Percentiles rank a stretch among this genome's conserved stretches.
phyloP scores from a whole-genome alignment of 2,329 filamentous ascomycete species.

The Botrytis aclada region DNA sequence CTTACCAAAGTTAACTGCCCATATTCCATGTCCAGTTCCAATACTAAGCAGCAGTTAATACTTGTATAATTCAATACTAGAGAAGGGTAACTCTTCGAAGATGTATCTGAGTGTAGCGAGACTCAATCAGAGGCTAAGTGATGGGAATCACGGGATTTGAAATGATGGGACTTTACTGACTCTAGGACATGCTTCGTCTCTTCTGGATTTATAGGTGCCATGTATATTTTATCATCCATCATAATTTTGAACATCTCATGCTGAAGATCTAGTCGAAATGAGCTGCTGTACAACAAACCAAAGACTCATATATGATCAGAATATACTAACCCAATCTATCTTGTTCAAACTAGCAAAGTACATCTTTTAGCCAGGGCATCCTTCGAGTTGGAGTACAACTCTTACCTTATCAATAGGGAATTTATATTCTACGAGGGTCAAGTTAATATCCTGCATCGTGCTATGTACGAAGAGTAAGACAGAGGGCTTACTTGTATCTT shows the following conservation, averaged over 20 bases:
- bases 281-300: neutral
- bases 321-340: conserved; percentile 20
- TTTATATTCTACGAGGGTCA: conserved; percentile 28
- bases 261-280: conserved; percentile 23
- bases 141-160: neutral
- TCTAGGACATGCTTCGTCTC: conserved; percentile 37
- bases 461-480: neutral
- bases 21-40: conserved; percentile 56
- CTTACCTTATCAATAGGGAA: conserved; percentile 31
- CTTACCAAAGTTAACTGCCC: conserved; percentile 57
- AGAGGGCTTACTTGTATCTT: conserved; percentile 39
- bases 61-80: neutral
- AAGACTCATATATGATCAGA: no score
- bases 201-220: conserved; percentile 32
- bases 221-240: conserved; percentile 25
- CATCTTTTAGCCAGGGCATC: neutral
- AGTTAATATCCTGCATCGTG: neutral
- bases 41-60: conserved; percentile 24
- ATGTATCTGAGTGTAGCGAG: neutral
- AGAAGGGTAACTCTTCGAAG: neutral
- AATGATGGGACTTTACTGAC: conserved; percentile 22
- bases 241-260: conserved; percentile 26
- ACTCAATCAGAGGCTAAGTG: no score
- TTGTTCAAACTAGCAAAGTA: conserved; percentile 13
- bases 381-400: neutral